Conservation (phyloP, 2,329 filamentous ascomycete species). For the Alternaria atra region DNA sequence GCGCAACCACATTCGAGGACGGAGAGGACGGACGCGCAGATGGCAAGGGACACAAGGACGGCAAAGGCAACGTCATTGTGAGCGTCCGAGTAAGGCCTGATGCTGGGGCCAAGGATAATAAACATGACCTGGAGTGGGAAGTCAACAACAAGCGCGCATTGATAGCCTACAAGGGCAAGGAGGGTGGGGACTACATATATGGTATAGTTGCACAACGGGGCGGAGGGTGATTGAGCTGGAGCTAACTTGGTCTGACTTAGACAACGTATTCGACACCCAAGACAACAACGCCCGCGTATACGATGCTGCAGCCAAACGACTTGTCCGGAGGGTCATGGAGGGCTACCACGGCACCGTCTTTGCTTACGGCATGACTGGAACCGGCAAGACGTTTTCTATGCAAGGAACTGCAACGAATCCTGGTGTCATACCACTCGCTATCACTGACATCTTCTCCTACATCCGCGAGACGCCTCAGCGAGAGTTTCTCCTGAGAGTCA, state of each 20-base stretch:
- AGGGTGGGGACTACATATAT: conserved; percentile 87
- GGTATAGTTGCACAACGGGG: conserved; percentile 65
- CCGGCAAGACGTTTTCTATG: conserved; percentile 99
- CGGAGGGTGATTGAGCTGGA: conserved; percentile 12
- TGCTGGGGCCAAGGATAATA: conserved; percentile 68
- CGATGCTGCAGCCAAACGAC: conserved; percentile 89
- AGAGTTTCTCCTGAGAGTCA: conserved; percentile 93
- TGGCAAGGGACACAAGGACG: conserved; percentile 65
- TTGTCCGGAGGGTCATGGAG: conserved; percentile 97
- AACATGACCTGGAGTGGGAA: conserved; percentile 85
- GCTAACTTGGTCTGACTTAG: conserved; percentile 57
- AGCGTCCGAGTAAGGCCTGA: conserved; percentile 94
- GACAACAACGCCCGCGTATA: conserved; percentile 97
- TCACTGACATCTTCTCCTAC: conserved; percentile 99
- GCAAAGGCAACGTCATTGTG: conserved; percentile 93
- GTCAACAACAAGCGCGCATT: conserved; percentile 85
- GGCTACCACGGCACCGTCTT: conserved; percentile 98
- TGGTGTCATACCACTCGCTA: conserved; percentile 94
- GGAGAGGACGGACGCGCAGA: conserved; percentile 67
- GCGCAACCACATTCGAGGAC: conserved; percentile 86
- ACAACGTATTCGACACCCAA: conserved; percentile 94
- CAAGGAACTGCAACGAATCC: conserved; percentile 95
- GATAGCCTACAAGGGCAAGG: conserved; percentile 84
- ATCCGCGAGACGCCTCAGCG: conserved; percentile 95
- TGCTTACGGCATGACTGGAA: conserved; percentile 98